Conservation (phyloP, 2,329 filamentous ascomycete species). For the Xylariaceae sp. region DNA sequence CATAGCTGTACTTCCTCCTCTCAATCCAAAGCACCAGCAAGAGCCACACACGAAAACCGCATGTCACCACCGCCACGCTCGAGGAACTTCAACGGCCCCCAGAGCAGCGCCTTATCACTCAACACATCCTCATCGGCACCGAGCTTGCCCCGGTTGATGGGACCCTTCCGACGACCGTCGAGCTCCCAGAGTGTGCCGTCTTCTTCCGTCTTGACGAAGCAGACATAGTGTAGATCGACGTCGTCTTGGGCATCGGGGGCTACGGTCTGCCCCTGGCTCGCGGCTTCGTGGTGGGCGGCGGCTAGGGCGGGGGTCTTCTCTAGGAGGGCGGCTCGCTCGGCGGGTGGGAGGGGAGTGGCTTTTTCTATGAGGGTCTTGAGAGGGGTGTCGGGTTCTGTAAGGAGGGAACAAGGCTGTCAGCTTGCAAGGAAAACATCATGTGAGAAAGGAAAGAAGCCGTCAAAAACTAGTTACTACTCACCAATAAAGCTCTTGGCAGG, state of each 20-base stretch:
- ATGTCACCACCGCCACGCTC: slow-evolving; percentile 53
- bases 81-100: slow-evolving; percentile 60
- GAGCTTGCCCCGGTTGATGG: slow-evolving; percentile 53
- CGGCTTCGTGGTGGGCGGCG: slow-evolving; percentile 72
- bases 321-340: slow-evolving; percentile 65
- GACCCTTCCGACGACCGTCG: slow-evolving; percentile 56
- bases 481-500: slow-evolving; percentile 60
- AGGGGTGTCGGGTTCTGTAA: slow-evolving; percentile 46
- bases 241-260: slow-evolving; percentile 75
- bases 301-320: slow-evolving; percentile 76
- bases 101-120: slow-evolving; percentile 67
- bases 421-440: not conserved
- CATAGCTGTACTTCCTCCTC: not conserved
- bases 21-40: slow-evolving; percentile 50
- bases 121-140: slow-evolving; percentile 64
- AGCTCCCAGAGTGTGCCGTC: slow-evolving; percentile 63
- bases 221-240: slow-evolving; percentile 94
- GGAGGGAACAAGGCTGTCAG: slow-evolving; percentile 27
- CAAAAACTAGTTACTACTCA: slow-evolving; percentile 27
- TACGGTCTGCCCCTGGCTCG: slow-evolving; percentile 69
- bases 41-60: slow-evolving; percentile 55
- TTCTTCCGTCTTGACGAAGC: slow-evolving; percentile 70
- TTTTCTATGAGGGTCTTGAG: slow-evolving; percentile 63
- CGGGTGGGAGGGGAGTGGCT: slow-evolving; percentile 66
- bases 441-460: too few relatives aligned